Conservation (phyloP, 768 basidiomycete genomes). For the Leccinum uliginosum region DNA sequence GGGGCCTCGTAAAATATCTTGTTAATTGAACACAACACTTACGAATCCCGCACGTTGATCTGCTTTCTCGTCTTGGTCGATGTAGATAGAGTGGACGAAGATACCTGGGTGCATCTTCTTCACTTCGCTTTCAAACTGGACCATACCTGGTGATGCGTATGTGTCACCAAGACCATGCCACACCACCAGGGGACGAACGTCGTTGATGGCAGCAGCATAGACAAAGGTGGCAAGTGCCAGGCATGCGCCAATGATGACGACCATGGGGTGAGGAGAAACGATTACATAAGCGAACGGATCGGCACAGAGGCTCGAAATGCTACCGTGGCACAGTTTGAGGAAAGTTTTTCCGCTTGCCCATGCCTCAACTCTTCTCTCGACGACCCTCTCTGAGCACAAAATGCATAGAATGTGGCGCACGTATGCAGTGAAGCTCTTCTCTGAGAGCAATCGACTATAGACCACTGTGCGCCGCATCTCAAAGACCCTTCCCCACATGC, state of each 20-base stretch:
- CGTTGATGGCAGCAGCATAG: slow-evolving; percentile 10
- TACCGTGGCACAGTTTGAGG: neutral
- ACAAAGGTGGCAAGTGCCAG: slow-evolving; percentile 12
- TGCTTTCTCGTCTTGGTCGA: slow-evolving; percentile 55
- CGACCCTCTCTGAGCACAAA: neutral
- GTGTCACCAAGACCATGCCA: slow-evolving; percentile 87
- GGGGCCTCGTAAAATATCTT: neutral
- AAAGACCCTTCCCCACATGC: neutral
- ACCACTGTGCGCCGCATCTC: neutral
- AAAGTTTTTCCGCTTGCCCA: neutral
- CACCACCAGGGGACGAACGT: slow-evolving; percentile 56
- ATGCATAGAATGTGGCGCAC: neutral
- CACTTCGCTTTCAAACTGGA: slow-evolving; percentile 56
- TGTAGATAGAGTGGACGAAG: slow-evolving; percentile 70
- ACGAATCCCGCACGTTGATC: slow-evolving; percentile 74
- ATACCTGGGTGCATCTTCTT: slow-evolving; percentile 67
- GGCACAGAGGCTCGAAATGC: neutral
- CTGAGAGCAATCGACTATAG: neutral
- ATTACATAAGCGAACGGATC: slow-evolving; percentile 6
- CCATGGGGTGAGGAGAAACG: slow-evolving; percentile 7
- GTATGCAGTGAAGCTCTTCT: neutral
- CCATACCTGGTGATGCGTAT: slow-evolving; percentile 68
- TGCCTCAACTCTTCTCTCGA: neutral
- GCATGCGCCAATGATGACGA: slow-evolving; percentile 10
- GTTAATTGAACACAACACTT: slow-evolving; percentile 29